Evolutionary conservation across 1,139 yeast genomes (phyloP).

Genomic region (Suhomyces ambrosiae): DNA sequence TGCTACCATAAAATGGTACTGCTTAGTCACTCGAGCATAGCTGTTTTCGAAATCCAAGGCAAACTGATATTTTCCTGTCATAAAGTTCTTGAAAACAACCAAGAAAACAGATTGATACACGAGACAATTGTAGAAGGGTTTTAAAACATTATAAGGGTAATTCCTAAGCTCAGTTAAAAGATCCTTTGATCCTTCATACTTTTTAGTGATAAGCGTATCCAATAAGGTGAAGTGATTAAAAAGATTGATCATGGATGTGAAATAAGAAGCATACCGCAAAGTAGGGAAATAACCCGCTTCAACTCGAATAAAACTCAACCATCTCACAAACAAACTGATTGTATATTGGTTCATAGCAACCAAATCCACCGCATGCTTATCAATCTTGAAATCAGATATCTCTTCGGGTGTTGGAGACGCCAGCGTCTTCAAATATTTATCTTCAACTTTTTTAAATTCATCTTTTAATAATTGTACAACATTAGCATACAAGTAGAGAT

Average conservation of each 20-base stretch:
- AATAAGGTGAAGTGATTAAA: slow-evolving; percentile 30
- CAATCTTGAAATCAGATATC: slow-evolving; percentile 3
- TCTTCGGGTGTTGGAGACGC: slow-evolving; percentile 13
- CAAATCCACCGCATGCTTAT: slow-evolving; percentile 17
- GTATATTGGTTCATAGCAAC: slow-evolving; percentile 26
- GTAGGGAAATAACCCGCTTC: slow-evolving; percentile 38
- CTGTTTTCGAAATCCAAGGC: slow-evolving; percentile 13
- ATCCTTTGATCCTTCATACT: slow-evolving; percentile 16
- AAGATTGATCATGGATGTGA: slow-evolving; percentile 28
- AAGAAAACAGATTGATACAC: slow-evolving; percentile 30
- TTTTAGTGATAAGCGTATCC: slow-evolving; percentile 19
- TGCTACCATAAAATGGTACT: slow-evolving; percentile 6
- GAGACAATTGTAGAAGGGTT: slow-evolving; percentile 24
- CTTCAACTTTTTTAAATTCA: slow-evolving; percentile 9
- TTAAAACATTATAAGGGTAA: slow-evolving; percentile 19
- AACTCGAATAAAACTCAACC: slow-evolving; percentile 36
- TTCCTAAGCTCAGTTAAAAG: slow-evolving; percentile 15
- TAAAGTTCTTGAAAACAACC: slow-evolving; percentile 21
- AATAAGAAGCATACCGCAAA: slow-evolving; percentile 31
- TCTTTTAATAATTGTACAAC: slow-evolving; percentile 14
- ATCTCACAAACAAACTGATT: slow-evolving; percentile 25
- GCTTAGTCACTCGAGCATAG: slow-evolving; percentile 8
- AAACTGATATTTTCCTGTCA: slow-evolving; percentile 3
- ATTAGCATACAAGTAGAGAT: slow-evolving; percentile 26
- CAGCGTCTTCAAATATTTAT: slow-evolving; percentile 10